These are phyloP conservation scores for Fusarium foetens DNA, from an alignment of 2,329 filamentous ascomycete genomes.

Conservation along the genomic window DNA sequence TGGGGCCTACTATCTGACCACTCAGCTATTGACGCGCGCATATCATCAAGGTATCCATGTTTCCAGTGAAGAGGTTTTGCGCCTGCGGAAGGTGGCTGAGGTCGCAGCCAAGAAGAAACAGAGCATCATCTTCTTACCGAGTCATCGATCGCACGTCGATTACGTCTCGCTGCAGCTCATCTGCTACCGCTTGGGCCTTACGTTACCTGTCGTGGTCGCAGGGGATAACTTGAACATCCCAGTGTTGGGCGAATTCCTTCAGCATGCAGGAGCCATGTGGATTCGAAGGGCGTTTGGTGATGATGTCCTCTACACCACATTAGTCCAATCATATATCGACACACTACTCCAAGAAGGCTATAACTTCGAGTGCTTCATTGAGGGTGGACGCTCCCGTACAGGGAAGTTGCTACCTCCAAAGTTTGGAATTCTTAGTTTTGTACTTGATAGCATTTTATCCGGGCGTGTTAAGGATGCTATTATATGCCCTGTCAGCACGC, in stretches of 20 bases:
- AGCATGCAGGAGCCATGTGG: constrained; percentile 98
- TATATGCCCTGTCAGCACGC: constrained; percentile 94
- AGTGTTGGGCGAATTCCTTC: constrained; percentile 86
- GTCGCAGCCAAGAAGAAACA: constrained; percentile 87
- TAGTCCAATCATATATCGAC: constrained; percentile 98
- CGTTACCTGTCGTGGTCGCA: constrained; percentile 89
- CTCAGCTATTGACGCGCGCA: constrained; percentile 88
- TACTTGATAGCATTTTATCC: constrained; percentile 89
- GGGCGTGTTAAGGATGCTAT: constrained; percentile 90
- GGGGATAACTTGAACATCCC: constrained; percentile 98
- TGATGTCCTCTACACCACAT: constrained; percentile 86
- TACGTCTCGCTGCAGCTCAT: constrained; percentile 96
- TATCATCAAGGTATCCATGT: constrained; percentile 99
- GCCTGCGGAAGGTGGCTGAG: constrained; percentile 83
- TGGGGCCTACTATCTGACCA: constrained; percentile 87
- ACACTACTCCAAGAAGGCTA: constrained; percentile 89
- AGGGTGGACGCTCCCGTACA: constrained; percentile 90
- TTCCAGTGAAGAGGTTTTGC: constrained; percentile 90
- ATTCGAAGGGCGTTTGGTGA: constrained; percentile 93
- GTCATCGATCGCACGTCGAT: constrained; percentile 94
- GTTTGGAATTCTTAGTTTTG: constrained; percentile 92
- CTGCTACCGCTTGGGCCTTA: constrained; percentile 91
- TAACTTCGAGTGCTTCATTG: constrained; percentile 98
- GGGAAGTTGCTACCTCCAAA: constrained; percentile 95
- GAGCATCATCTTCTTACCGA: constrained; percentile 94